Evolutionary conservation across 257 asterid species (phyloP).

Genomic region (Jacaranda copaia): DNA sequence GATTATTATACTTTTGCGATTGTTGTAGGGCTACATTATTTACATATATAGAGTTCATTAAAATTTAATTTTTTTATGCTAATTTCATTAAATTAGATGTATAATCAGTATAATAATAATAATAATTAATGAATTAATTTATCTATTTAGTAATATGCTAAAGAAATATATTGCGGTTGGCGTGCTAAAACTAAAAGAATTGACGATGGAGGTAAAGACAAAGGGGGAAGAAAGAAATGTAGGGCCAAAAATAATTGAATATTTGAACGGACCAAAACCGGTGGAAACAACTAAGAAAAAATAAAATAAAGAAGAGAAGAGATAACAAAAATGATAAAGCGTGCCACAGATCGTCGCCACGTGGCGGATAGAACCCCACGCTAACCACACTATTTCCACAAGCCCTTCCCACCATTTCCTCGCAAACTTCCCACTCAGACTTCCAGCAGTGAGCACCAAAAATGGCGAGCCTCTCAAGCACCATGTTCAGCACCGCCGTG

Average conservation of each 20-base stretch:
- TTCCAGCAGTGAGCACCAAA: neutral
- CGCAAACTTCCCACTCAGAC: neutral
- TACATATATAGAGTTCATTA: too few relatives aligned
- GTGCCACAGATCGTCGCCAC: conserved; percentile 39
- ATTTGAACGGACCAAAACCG: neutral
- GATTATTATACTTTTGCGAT: too few relatives aligned
- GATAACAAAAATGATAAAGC: conserved; percentile 40
- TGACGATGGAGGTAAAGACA: too few relatives aligned
- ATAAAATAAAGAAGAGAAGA: neutral
- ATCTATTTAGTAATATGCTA: too few relatives aligned
- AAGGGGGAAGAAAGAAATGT: neutral
- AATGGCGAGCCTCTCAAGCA: conserved; percentile 67
- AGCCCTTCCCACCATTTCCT: conserved; percentile 31
- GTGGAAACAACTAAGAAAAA: neutral
- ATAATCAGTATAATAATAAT: too few relatives aligned
- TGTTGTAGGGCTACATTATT: too few relatives aligned
- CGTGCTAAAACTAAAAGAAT: too few relatives aligned
- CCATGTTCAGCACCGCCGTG: conserved; percentile 65
- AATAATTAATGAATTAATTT: too few relatives aligned
- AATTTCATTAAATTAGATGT: too few relatives aligned
- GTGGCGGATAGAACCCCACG: conserved; percentile 42
- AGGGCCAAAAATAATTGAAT: neutral
- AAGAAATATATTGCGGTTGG: too few relatives aligned
- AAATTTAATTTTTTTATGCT: too few relatives aligned
- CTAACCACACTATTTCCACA: conserved; percentile 61